Evolutionary conservation across 139 green algal species (phyloP), one percentile per base, ranked within the genome.

Genomic region (Chlorokybus atmophyticus): DNA sequence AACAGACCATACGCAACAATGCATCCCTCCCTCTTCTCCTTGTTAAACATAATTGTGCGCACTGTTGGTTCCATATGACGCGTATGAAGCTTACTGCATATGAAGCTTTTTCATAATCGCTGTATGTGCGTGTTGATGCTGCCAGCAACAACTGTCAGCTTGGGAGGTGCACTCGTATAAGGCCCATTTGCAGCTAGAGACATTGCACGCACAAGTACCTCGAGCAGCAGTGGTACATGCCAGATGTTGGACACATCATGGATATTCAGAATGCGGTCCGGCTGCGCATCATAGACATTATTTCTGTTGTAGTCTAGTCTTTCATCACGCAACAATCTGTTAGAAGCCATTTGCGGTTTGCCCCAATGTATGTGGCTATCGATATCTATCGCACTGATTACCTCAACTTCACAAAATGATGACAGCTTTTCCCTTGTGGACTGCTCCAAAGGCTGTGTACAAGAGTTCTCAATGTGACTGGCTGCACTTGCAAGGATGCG

Each of bases 161-260:
- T n/a, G n/a, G n/a, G n/a, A n/a, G n/a, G n/a, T n/a, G n/a, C n/a
- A n/a, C n/a, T n/a, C n/a, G n/a, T n/a, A n/a, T n/a, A n/a, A 44
- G 23, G 14, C 10, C 48, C 10, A 8, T 55, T 14, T 55, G 48
- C 48, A 55, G 48, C 48, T 8, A 10, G 3, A 55, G 48, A 14
- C 10, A 14, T 55, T 10, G 14, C 14, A 19, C 14, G 10, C 14
- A 6, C 7, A 6, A 59, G 28, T 55, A 66, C 65, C 70, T 80
- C 63, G 68, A 95, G 80, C 42, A 95, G 49, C 31, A 90, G 57
- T 1, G 87, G 83, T 29, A 94, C 83, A n/a, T 94, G 85, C 91
- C 90, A 97, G 62, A 98, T 96, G 79, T 98, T 98, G 70, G 68
- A 85, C 7, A 96, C 91, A 44, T 96, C 87, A 63, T 93, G 82